Conservation (phyloP, 2,329 filamentous ascomycete genomes). For the Stagonosporopsis tanaceti region DNA sequence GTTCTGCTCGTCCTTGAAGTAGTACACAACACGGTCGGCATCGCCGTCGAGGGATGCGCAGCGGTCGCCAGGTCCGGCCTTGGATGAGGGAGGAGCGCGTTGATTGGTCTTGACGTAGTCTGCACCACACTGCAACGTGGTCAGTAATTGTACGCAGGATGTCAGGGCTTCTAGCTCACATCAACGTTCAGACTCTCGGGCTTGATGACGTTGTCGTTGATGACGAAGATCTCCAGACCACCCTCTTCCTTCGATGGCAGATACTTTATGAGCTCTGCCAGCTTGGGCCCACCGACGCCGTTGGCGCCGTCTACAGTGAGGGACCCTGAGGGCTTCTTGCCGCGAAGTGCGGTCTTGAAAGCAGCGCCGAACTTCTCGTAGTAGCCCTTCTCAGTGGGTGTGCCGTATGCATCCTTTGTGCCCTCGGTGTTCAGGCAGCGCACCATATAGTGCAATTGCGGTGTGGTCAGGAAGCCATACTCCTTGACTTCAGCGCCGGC, state of each 20-base stretch:
- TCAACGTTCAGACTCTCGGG: constrained; percentile 89
- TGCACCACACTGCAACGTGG: constrained; percentile 75
- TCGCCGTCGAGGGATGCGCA: constrained; percentile 95
- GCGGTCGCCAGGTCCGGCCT: constrained; percentile 76
- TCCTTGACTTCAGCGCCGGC: constrained; percentile 78
- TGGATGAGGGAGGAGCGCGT: constrained; percentile 82
- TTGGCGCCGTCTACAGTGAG: constrained; percentile 95
- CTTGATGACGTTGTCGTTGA: constrained; percentile 92
- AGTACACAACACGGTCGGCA: constrained; percentile 94
- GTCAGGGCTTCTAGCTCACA: constrained; percentile 58
- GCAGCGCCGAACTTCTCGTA: constrained; percentile 90
- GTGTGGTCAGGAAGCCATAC: constrained; percentile 91
- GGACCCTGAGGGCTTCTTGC: constrained; percentile 71
- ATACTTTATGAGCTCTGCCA: constrained; percentile 84
- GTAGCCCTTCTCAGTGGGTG: constrained; percentile 89
- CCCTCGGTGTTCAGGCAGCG: constrained; percentile 93
- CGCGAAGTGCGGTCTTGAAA: constrained; percentile 83
- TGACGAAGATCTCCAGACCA: constrained; percentile 80
- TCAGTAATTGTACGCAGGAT: constrained; percentile 18
- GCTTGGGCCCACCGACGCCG: constrained; percentile 91
- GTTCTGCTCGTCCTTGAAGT: constrained; percentile 83
- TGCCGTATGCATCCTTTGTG: constrained; percentile 85
- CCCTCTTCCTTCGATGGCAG: constrained; percentile 72
- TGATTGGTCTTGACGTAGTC: constrained; percentile 98
- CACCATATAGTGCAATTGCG: constrained; percentile 96